phyloP scores from a whole-genome alignment of 345 rosid species.

The Diplotaxis tenuifolia region DNA sequence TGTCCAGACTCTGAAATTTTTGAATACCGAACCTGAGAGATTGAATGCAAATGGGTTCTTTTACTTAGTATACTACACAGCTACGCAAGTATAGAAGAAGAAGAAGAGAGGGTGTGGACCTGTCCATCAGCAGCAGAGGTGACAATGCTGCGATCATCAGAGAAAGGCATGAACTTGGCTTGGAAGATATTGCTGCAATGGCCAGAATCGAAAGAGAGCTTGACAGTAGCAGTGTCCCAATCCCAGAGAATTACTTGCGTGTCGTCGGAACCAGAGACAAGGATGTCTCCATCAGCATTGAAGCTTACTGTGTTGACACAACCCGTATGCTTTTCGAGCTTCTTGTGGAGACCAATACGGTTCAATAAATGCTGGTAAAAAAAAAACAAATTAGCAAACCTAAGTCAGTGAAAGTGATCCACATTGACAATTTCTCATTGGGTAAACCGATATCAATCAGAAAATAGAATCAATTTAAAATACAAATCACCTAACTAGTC shows the following conservation, averaged over 20 bases:
- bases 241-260: constrained; percentile 64
- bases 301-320: constrained; percentile 84
- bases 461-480: background rate
- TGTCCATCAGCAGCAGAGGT: constrained; percentile 89
- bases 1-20: constrained; percentile 57
- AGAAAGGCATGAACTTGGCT: constrained; percentile 74
- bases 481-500: background rate
- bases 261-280: constrained; percentile 89
- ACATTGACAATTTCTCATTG: too few species aligned
- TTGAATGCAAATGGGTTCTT: background rate
- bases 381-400: background rate
- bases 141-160: constrained; percentile 70
- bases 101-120: constrained; percentile 39
- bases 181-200: constrained; percentile 68
- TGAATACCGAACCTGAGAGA: constrained; percentile 66
- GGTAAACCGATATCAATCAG: too few species aligned
- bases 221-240: constrained; percentile 62
- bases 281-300: constrained; percentile 59
- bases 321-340: constrained; percentile 61
- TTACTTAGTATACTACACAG: background rate
- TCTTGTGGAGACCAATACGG: constrained; percentile 57
- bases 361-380: constrained; percentile 52
- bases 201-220: constrained; percentile 70
- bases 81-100: background rate
- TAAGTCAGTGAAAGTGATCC: background rate